These are phyloP conservation scores for Baudoinia panamericana DNA, from an alignment of 495 filamentous ascomycete genomes.

Conservation along the genomic window DNA sequence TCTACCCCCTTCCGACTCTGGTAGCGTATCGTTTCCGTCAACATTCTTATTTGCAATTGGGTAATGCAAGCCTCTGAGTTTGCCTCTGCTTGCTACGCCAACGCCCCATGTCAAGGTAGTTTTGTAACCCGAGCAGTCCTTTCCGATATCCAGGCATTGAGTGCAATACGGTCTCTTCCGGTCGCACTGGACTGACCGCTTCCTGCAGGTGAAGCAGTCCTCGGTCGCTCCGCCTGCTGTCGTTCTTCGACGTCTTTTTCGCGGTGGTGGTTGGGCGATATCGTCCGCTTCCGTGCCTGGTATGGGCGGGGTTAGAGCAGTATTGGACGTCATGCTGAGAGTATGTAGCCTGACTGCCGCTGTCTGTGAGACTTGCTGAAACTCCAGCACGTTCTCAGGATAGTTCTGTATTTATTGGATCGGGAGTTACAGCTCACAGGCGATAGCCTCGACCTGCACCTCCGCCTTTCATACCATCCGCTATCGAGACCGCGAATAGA, in stretches of 20 bases:
- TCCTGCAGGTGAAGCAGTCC: conserved; percentile 90
- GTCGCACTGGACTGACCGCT: conserved; percentile 73
- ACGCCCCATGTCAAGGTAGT: conserved; percentile 97
- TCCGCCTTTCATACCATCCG: too few species aligned
- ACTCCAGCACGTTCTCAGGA: too few species aligned
- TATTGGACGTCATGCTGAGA: conserved; percentile 7
- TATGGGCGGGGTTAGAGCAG: not conserved
- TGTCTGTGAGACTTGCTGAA: too few species aligned
- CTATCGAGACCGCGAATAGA: too few species aligned
- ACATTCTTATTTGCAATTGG: conserved; percentile 57
- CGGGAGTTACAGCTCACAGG: too few species aligned
- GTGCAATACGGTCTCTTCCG: conserved; percentile 88
- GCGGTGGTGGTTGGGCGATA: conserved; percentile 25
- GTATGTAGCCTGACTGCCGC: too few species aligned
- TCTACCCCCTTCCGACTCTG: not conserved
- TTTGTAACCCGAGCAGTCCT: conserved; percentile 93
- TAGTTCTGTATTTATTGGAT: too few species aligned
- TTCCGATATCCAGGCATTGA: conserved; percentile 80
- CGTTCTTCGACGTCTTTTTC: conserved; percentile 78
- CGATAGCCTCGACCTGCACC: too few species aligned
- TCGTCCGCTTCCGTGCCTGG: not conserved
- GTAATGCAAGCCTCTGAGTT: conserved; percentile 76
- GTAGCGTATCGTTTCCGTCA: conserved; percentile 7
- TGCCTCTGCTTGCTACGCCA: conserved; percentile 90
- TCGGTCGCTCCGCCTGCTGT: conserved; percentile 81